Percentiles rank a stretch among this genome's conserved stretches.
phyloP scores from a whole-genome alignment of 2,329 filamentous ascomycete genomes.

The Calcarisporium arbuscula region DNA sequence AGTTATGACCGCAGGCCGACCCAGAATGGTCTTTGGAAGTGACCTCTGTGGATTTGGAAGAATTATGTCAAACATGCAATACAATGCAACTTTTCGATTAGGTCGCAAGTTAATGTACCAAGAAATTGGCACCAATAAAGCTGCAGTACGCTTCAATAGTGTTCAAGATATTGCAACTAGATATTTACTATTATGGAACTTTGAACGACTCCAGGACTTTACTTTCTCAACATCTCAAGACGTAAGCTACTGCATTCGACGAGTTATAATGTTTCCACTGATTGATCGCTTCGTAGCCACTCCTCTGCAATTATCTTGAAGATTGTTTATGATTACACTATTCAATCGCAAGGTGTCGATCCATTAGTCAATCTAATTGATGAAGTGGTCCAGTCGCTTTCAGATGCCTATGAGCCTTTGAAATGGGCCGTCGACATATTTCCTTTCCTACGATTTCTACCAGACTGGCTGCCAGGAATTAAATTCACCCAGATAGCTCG shows the following conservation, averaged over 20 bases:
- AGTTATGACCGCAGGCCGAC: slow-evolving; percentile 4
- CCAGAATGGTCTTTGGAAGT: slow-evolving; percentile 1
- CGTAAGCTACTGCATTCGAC: slow-evolving; percentile 4
- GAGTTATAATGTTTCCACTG: background rate
- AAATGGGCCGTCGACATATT: background rate
- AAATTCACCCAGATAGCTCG: slow-evolving; percentile 1
- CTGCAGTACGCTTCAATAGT: background rate
- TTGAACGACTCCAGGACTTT: slow-evolving; percentile 3
- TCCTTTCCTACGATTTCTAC: background rate
- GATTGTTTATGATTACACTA: background rate
- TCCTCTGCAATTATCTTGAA: slow-evolving; percentile 1
- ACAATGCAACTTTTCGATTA: background rate
- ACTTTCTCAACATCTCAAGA: slow-evolving; percentile 7
- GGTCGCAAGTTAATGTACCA: slow-evolving; percentile 6
- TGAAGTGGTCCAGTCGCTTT: background rate
- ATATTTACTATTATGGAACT: slow-evolving; percentile 3
- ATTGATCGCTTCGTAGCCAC: background rate
- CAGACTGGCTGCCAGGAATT: slow-evolving; percentile 3
- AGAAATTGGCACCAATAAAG: background rate
- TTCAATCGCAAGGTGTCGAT: background rate
- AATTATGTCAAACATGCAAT: background rate
- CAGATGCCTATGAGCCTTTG: background rate
- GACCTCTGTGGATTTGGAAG: slow-evolving; percentile 1
- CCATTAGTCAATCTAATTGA: background rate
- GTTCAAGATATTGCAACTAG: slow-evolving; percentile 8